phyloP scores from a whole-genome alignment of 116 monocot genomes.

The Dioscorea cayenensis region DNA sequence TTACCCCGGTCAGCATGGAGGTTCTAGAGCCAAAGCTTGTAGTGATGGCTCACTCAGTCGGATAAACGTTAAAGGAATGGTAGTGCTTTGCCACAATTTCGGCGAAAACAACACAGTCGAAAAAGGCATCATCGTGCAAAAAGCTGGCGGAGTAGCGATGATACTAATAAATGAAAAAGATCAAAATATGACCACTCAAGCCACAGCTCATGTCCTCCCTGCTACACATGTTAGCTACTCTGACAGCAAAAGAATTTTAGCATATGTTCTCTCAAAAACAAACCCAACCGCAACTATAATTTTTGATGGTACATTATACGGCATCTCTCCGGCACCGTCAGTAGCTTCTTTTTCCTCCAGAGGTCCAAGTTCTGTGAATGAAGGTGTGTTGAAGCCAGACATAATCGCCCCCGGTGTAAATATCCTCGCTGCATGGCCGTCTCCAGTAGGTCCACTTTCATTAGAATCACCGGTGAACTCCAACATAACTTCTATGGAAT shows the following conservation, averaged over 20 bases:
- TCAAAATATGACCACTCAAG: neutral
- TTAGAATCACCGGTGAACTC: neutral
- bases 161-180: neutral
- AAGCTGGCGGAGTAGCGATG: slow-evolving; percentile 16
- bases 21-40: neutral
- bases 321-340: slow-evolving; percentile 2
- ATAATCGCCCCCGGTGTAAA: neutral
- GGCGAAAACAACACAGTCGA: neutral
- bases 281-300: slow-evolving; percentile 3
- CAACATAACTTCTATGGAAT: neutral
- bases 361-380: slow-evolving; percentile 9
- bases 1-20: neutral
- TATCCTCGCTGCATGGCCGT: slow-evolving; percentile 24
- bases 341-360: slow-evolving; percentile 14
- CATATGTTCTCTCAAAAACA: neutral
- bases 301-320: slow-evolving; percentile 5
- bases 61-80: neutral
- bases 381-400: slow-evolving; percentile 6
- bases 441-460: neutral
- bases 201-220: slow-evolving; percentile 14
- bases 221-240: slow-evolving; percentile 6
- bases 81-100: neutral
- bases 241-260: neutral
- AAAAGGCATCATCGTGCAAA: slow-evolving; percentile 7
- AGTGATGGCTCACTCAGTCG: neutral